phyloP scores from a whole-genome alignment of 1,284 basidiomycete species.

The Cryptococcus hybrid region DNA sequence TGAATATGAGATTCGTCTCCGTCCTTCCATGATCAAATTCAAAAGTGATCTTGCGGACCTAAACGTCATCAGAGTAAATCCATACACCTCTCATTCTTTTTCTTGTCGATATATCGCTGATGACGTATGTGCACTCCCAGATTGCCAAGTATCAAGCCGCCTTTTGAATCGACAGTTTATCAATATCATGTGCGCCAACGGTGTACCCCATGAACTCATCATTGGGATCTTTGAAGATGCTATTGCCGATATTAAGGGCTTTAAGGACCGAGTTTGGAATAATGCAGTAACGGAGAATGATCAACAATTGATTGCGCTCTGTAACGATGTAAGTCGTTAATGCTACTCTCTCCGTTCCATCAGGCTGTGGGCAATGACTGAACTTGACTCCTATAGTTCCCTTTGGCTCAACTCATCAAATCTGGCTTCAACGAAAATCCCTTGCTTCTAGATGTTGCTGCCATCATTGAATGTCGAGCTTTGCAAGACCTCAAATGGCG shows the following conservation, averaged over 20 bases:
- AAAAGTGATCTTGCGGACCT: slow-evolving; percentile 32
- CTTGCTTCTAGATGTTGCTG: slow-evolving; percentile 39
- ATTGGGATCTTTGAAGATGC: slow-evolving; percentile 37
- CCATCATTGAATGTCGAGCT: slow-evolving; percentile 40
- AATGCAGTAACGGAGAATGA: slow-evolving; percentile 24
- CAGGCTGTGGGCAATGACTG: neutral
- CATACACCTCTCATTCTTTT: neutral
- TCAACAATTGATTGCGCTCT: slow-evolving; percentile 17
- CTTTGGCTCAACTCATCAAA: slow-evolving; percentile 34
- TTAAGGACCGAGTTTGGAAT: slow-evolving; percentile 25
- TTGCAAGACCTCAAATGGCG: slow-evolving; percentile 50
- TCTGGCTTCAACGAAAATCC: slow-evolving; percentile 43
- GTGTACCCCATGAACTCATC: slow-evolving; percentile 38
- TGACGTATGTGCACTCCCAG: slow-evolving; percentile 14
- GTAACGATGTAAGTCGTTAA: slow-evolving; percentile 22
- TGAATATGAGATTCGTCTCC: slow-evolving; percentile 34
- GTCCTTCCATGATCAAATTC: slow-evolving; percentile 47
- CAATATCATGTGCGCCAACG: slow-evolving; percentile 46
- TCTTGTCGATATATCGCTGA: too few species aligned
- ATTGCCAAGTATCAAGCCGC: slow-evolving; percentile 46
- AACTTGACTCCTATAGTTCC: slow-evolving; percentile 26
- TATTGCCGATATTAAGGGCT: slow-evolving; percentile 32
- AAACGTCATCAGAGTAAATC: slow-evolving; percentile 43
- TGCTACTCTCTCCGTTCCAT: neutral
- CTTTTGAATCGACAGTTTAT: slow-evolving; percentile 51